These are phyloP conservation scores for Cadophora luteo-olivacea DNA, from an alignment of 2,329 filamentous ascomycete species.

Conservation along the genomic window DNA sequence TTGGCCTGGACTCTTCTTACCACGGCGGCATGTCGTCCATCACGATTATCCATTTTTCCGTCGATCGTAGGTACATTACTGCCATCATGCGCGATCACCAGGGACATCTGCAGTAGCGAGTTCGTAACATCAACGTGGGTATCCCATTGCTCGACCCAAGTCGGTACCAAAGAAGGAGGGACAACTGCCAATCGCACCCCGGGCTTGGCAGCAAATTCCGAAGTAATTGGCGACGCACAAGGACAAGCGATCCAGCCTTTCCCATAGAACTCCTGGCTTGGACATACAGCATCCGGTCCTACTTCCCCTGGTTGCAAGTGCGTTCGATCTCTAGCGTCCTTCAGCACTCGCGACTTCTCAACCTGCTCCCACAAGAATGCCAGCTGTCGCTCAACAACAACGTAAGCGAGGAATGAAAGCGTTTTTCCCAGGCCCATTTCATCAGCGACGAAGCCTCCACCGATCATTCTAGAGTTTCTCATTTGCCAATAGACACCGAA, in stretches of 20 bases:
- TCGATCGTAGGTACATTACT: constrained; percentile 2
- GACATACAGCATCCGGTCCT: constrained; percentile 17
- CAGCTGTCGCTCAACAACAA: constrained; percentile 42
- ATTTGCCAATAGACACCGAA: constrained; percentile 38
- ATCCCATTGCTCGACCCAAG: constrained; percentile 33
- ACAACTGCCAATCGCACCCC: constrained; percentile 34
- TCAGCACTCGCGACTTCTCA: neutral
- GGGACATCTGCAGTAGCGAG: constrained; percentile 21
- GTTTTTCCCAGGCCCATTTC: constrained; percentile 66
- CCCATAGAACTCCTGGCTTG: constrained; percentile 1
- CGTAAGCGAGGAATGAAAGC: constrained; percentile 53
- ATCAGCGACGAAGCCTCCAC: constrained; percentile 64
- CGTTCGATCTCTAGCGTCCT: neutral
- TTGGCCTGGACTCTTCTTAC: constrained; percentile 7
- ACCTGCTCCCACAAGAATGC: constrained; percentile 29
- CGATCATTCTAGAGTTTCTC: constrained; percentile 53
- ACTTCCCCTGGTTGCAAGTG: constrained; percentile 19
- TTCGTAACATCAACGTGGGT: constrained; percentile 28
- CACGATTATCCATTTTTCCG: constrained; percentile 5
- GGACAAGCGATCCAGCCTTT: constrained; percentile 35
- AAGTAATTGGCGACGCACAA: constrained; percentile 25
- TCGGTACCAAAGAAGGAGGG: constrained; percentile 27
- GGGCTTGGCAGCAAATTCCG: constrained; percentile 23
- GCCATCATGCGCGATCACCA: constrained; percentile 28
- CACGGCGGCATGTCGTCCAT: constrained; percentile 17